phyloP scores from a whole-genome alignment of 179 eudicot species.

The Silene noctiflora region DNA sequence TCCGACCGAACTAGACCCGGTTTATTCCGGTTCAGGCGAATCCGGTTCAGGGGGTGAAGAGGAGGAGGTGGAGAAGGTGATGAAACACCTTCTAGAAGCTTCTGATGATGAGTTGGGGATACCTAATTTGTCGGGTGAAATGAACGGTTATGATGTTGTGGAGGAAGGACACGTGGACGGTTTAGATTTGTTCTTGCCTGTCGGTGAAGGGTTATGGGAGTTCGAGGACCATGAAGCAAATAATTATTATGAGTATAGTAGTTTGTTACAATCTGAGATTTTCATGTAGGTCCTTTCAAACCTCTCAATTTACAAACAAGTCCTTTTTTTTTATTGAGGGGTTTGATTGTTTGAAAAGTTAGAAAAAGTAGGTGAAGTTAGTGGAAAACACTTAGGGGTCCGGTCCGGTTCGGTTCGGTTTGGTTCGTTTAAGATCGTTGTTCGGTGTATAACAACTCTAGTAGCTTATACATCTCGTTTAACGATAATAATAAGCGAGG shows the following conservation, averaged over 20 bases:
- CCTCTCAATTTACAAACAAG: constrained; percentile 20
- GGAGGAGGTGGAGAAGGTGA: constrained; percentile 42
- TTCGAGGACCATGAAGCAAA: constrained; percentile 74
- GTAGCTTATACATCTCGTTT: neutral
- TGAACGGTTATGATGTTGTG: constrained; percentile 13
- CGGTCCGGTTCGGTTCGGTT: too few relatives aligned
- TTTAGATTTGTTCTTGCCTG: constrained; percentile 29
- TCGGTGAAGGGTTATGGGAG: constrained; percentile 63
- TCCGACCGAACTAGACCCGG: neutral
- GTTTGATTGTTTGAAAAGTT: constrained; percentile 7
- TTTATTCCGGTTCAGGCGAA: neutral
- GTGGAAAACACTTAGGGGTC: constrained; percentile 17
- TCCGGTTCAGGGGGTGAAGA: constrained; percentile 30
- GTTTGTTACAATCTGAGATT: constrained; percentile 61
- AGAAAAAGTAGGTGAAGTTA: constrained; percentile 14
- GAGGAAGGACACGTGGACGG: constrained; percentile 29
- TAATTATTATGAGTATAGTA: constrained; percentile 42
- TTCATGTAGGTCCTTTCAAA: constrained; percentile 34
- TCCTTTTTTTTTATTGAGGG: constrained; percentile 30
- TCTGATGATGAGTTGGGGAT: constrained; percentile 86
- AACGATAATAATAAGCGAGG: neutral
- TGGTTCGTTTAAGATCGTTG: neutral
- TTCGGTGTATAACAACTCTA: neutral
- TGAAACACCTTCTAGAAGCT: constrained; percentile 82
- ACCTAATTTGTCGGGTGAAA: constrained; percentile 32